Evolutionary conservation across 208 protist species (phyloP).

Genomic region (Acanthamoeba rhysodes): DNA sequence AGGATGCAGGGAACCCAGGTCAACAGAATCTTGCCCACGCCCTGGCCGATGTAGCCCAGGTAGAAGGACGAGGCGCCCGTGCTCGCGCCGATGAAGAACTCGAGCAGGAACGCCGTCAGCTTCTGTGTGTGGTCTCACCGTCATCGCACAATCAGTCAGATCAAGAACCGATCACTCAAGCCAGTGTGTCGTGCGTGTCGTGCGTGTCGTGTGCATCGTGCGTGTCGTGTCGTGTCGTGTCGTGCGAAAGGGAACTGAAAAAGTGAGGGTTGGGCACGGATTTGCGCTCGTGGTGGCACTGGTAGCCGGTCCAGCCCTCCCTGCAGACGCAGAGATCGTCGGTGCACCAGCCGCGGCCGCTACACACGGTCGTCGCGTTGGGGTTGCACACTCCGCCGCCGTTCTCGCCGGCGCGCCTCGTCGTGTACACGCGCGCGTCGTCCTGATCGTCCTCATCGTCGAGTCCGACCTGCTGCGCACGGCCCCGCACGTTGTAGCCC

Average conservation of each 20-base stretch:
- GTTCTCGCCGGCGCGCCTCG: neutral
- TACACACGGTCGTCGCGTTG: neutral
- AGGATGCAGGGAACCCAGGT: no score
- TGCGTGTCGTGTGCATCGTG: no score
- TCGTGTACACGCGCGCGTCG: neutral
- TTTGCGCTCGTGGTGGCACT: slow-evolving; percentile 15
- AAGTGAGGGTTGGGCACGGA: neutral
- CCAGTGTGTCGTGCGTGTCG: no score
- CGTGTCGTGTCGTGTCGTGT: no score
- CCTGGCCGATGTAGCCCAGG: slow-evolving; percentile 38
- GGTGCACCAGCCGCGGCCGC: neutral
- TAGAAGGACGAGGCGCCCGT: slow-evolving; percentile 1
- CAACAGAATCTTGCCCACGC: slow-evolving; percentile 36
- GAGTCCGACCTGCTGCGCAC: neutral
- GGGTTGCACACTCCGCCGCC: neutral
- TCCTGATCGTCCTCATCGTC: neutral
- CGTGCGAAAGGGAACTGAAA: no score
- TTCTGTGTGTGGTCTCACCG: no score
- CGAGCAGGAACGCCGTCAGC: slow-evolving; percentile 23
- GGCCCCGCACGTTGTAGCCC: neutral
- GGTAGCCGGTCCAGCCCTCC: neutral
- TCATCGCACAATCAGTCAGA: no score
- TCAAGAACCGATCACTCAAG: no score
- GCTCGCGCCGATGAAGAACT: slow-evolving; percentile 4
- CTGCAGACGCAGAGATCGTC: neutral